Evolutionary conservation across 768 basidiomycete genomes (phyloP), one percentile per base, ranked within the genome.

Genomic region (Saitozyma podzolica): DNA sequence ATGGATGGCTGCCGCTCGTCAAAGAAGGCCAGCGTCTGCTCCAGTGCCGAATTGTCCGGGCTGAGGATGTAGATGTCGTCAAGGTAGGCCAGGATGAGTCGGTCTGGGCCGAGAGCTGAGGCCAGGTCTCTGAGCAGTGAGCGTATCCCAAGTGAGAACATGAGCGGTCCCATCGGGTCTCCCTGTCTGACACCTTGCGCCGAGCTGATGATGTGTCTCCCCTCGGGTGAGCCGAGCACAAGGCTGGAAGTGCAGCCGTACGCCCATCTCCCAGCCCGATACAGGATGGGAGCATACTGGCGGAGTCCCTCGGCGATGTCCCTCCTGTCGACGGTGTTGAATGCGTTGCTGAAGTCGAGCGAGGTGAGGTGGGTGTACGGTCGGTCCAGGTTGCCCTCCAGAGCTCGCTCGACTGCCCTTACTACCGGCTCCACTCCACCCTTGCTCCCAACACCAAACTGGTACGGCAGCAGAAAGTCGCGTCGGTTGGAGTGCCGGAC

Each of bases 171-270:
- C 8, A 72, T 61, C 3, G 66, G 70, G 20, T 68, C 70, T 1
- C 70, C 73, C 48, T 75, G 73, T 6, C 68, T 51, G 8, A 68
- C 61, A 0, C 73, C 73, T 59, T 75, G 43, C n/a, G 58, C 39
- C 9, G 64, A 68, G 14, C 4, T 8, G 19, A 66, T 54, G 52
- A 40, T 42, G 14, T 40, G 41, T 29, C 29, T 29, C 29, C 29
- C 29, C 29, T 29, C 29, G 5, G 29, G 29, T 16, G 37, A 37
- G 42, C 52, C 43, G 13, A 59, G 41, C 17, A 56, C 45, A 19
- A 64, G 48, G 43, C 51, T 54, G 5, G 62, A 13, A 8, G 50
- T 11, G 16, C 11, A 19, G 52, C 43, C 43, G 51, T 60, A 54
- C 1, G 52, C 50, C 59, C 59, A 60, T 42, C 41, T 29, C 37